phyloP scores from a whole-genome alignment of 768 basidiomycete genomes.

The Mycena rebaudengoi region DNA sequence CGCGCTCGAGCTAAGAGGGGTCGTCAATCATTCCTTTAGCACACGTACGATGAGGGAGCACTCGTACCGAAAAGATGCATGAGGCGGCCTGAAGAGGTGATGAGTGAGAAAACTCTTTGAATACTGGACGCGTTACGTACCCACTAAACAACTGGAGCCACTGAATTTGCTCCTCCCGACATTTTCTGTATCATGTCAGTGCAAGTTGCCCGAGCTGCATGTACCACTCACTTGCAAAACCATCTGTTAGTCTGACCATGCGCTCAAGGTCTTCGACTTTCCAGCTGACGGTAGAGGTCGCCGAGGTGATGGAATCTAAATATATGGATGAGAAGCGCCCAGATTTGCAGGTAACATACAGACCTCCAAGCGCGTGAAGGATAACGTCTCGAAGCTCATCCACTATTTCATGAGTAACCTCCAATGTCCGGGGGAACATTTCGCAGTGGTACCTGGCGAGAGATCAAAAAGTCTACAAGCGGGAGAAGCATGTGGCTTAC shows the following conservation, averaged over 20 bases:
- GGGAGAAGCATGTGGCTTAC: conserved; percentile 27
- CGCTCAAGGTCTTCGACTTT: conserved; percentile 40
- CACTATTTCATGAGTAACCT: conserved; percentile 35
- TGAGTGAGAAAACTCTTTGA: neutral
- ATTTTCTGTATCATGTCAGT: neutral
- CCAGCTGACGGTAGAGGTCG: conserved; percentile 40
- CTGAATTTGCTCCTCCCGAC: neutral
- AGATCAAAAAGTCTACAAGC: neutral
- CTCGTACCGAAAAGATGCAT: conserved; percentile 52
- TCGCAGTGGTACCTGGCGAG: conserved; percentile 44
- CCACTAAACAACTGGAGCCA: conserved; percentile 30
- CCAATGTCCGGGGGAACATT: conserved; percentile 41
- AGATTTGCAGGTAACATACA: neutral
- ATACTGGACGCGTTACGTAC: conserved; percentile 22
- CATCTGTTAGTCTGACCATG: conserved; percentile 44
- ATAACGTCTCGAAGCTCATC: conserved; percentile 49
- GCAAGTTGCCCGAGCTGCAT: neutral
- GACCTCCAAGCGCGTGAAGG: conserved; percentile 42
- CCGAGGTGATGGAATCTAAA: conserved; percentile 44
- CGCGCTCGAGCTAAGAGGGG: conserved; percentile 40
- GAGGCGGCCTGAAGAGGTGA: conserved; percentile 49
- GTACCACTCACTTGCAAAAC: conserved; percentile 29
- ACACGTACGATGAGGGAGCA: neutral
- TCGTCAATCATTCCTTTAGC: conserved; percentile 18
- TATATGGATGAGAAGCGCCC: neutral